Conservation (phyloP, 2,329 filamentous ascomycete species). For the Penicillium sp. region DNA sequence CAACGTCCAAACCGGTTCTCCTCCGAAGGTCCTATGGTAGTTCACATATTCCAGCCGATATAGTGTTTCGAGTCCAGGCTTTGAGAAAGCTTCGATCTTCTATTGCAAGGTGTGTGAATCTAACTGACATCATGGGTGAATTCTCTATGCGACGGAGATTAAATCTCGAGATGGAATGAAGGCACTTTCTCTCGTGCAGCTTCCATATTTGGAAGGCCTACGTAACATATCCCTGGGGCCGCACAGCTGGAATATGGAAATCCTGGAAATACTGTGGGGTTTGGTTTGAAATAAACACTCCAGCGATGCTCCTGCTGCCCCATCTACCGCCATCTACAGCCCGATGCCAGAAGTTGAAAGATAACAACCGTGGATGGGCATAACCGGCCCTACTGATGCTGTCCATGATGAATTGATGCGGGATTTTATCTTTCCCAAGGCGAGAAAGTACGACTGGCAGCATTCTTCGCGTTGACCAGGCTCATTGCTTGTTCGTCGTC, state of each 20-base stretch:
- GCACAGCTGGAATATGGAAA: not conserved
- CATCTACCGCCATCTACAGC: not conserved
- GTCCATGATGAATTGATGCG: no score
- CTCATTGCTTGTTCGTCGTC: not conserved
- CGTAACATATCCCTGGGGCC: conserved; percentile 1
- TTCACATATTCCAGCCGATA: not conserved
- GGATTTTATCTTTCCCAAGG: not conserved
- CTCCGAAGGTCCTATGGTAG: not conserved
- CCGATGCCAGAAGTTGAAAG: not conserved
- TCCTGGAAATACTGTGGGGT: not conserved
- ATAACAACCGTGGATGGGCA: not conserved
- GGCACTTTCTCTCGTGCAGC: not conserved
- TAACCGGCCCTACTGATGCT: not conserved
- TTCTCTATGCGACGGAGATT: conserved; percentile 13
- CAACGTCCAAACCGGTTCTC: not conserved
- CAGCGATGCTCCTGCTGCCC: not conserved
- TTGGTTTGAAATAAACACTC: not conserved
- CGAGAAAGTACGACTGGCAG: conserved; percentile 1
- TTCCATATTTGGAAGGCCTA: conserved; percentile 3
- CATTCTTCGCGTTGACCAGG: conserved; percentile 26
- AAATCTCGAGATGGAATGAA: conserved; percentile 15
- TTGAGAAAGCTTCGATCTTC: not conserved
- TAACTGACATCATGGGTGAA: conserved; percentile 11
- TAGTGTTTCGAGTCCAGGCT: no score
- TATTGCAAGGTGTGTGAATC: not conserved